Percentiles rank a stretch among this genome's conserved stretches.
phyloP scores from a whole-genome alignment of 108 stramenopile genomes.

The Tribonema minus region DNA sequence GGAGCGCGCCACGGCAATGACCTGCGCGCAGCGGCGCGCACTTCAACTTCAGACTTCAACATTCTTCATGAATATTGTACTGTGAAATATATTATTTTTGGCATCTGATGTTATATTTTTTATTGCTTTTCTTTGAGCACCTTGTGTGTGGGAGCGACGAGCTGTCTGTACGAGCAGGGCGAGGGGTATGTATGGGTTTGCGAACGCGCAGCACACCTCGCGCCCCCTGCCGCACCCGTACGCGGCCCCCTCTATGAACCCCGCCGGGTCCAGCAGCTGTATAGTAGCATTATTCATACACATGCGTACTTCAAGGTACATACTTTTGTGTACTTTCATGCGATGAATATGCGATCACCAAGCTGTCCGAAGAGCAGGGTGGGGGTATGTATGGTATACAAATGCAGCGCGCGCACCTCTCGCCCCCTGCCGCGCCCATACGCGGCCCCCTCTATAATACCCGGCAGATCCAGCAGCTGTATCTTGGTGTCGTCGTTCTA shows the following conservation, averaged over 20 bases:
- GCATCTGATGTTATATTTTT: too few relatives aligned
- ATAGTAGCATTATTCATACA: constrained; percentile 66
- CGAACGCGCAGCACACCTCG: constrained; percentile 83
- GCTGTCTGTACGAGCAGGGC: neutral
- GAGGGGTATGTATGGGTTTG: neutral
- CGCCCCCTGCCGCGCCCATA: constrained; percentile 92
- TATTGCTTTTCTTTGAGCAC: too few relatives aligned
- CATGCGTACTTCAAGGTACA: too few relatives aligned
- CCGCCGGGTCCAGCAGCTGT: constrained; percentile 96
- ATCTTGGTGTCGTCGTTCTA: constrained; percentile 72
- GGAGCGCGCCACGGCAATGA: constrained; percentile 86
- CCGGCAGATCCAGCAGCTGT: constrained; percentile 97
- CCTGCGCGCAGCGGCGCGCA: too few relatives aligned
- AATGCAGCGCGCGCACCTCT: constrained; percentile 80
- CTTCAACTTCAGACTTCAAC: too few relatives aligned
- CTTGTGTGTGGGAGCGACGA: too few relatives aligned
- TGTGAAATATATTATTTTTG: too few relatives aligned
- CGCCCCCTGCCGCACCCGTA: constrained; percentile 92
- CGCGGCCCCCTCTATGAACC: constrained; percentile 98
- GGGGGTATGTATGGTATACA: neutral
- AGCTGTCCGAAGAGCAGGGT: neutral
- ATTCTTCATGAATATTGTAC: too few relatives aligned
- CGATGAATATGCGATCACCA: too few relatives aligned
- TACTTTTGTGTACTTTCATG: too few relatives aligned
- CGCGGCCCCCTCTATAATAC: constrained; percentile 98